These are phyloP conservation scores for Hemisphaericaspora xylanilytica DNA, from an alignment of 1,139 yeast species.

Conservation along the genomic window DNA sequence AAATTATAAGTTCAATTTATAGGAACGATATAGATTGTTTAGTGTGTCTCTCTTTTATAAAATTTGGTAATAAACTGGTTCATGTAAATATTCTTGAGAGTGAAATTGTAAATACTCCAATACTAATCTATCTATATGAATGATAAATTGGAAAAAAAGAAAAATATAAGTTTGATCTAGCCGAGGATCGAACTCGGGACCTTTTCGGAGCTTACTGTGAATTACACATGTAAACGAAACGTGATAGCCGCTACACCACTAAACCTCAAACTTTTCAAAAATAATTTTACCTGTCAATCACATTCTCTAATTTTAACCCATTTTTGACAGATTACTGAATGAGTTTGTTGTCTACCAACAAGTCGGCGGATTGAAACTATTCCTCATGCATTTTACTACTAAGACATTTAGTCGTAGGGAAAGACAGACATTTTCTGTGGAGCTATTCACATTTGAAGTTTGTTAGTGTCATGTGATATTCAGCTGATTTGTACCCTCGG, in stretches of 20 bases:
- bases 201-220: conserved; percentile 24
- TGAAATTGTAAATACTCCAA: too few species aligned
- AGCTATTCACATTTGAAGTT: neutral
- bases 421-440: neutral
- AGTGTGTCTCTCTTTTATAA: too few species aligned
- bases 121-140: too few species aligned
- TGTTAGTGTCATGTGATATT: neutral
- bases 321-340: too few species aligned
- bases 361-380: too few species aligned
- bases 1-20: conserved; percentile 29
- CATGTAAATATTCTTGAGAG: too few species aligned
- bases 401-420: too few species aligned
- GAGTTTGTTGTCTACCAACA: too few species aligned
- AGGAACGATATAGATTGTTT: too few species aligned
- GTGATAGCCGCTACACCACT: conserved; percentile 13
- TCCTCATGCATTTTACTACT: neutral
- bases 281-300: too few species aligned
- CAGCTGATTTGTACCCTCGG: neutral
- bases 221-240: conserved; percentile 12
- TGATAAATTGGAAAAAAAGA: too few species aligned
- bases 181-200: conserved; percentile 25
- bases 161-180: conserved; percentile 4
- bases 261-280: conserved; percentile 3
- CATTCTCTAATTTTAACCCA: neutral
- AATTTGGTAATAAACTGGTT: too few species aligned